Conservation (phyloP, 345 rosid genomes). For the Kernera saxatilis region DNA sequence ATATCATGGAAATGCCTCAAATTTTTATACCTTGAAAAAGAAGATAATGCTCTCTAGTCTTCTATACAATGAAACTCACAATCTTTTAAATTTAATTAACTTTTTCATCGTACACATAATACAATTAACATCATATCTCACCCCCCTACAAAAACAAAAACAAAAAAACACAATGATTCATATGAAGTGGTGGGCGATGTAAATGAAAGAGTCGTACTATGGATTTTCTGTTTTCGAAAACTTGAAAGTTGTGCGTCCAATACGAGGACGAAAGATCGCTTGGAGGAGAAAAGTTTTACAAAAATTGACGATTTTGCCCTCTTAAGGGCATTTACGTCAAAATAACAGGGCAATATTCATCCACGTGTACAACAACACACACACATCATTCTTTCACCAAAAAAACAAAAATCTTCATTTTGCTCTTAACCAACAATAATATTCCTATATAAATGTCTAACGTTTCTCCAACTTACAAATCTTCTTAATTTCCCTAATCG, state of each 20-base stretch:
- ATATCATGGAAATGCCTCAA: background rate
- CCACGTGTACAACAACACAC: slow-evolving; percentile 28
- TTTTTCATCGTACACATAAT: background rate
- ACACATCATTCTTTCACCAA: background rate
- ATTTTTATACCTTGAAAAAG: background rate
- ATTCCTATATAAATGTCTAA: slow-evolving; percentile 22
- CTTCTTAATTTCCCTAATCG: background rate
- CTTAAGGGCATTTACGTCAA: slow-evolving; percentile 25
- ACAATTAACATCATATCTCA: background rate
- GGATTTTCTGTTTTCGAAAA: background rate
- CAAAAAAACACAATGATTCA: background rate
- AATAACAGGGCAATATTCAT: slow-evolving; percentile 14
- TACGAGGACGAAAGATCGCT: background rate
- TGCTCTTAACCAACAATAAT: background rate
- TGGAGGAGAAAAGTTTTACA: slow-evolving; percentile 3
- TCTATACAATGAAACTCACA: background rate
- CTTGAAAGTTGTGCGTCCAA: slow-evolving; percentile 10
- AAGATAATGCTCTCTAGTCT: background rate
- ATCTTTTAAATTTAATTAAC: background rate
- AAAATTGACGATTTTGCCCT: background rate
- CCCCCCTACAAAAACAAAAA: background rate
- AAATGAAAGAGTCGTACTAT: background rate
- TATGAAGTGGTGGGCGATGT: background rate
- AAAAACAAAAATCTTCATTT: background rate
- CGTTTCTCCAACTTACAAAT: slow-evolving; percentile 5